Base-by-base conservation (phyloP, 805 yeast genomes). In the Pichia nakasei region DNA sequence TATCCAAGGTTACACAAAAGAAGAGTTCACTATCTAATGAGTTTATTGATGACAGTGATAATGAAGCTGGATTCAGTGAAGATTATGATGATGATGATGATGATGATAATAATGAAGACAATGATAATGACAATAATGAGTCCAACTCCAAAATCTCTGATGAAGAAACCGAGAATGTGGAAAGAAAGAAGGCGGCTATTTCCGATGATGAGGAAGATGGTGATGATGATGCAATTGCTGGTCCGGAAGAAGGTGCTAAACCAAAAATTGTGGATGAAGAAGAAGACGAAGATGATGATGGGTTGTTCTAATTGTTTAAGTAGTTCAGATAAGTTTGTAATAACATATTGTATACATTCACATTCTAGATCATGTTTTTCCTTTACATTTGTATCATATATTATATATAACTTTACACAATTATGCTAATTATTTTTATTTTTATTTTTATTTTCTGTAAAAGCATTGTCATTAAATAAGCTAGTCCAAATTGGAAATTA, bases 21-120 rank as follows among this genome's bases (percentile, higher is more conserved):
- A 53, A 43, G 22, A 52, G 56, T 29, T 44, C 24, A 2, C 39
- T 57, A 18, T 56, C 61, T 3, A 58, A 57, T 12, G 64, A 59
- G 35, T 44, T 46, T n/a, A 55, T 59, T 36, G 63, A 53, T 15
- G 64, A 59, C 22, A 57, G 63, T 49, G 66, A 61, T 38, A 61
- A 59, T 18, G 63, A 58, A 22, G 57, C 53, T 9, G 55, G 51
- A 8, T 54, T 46, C 29, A 48, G 48, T 32, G 60, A 53, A 18
- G 55, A 40, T n/a, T 49, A 52, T 13, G 50, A 41, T 22, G 44
- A 40, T 24, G 48, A 47, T 33, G 44, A 41, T 18, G 44, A 35
- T 17, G 52, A 38, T 13, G 46, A 42, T 24, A 47, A 40, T 19
- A 27, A 40, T 22, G 49, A 17, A 2, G 42, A 38, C n/a, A 18